These are phyloP conservation scores for Blastocystis sp. DNA, from an alignment of 352 stramenopile genomes.

Conservation along the genomic window DNA sequence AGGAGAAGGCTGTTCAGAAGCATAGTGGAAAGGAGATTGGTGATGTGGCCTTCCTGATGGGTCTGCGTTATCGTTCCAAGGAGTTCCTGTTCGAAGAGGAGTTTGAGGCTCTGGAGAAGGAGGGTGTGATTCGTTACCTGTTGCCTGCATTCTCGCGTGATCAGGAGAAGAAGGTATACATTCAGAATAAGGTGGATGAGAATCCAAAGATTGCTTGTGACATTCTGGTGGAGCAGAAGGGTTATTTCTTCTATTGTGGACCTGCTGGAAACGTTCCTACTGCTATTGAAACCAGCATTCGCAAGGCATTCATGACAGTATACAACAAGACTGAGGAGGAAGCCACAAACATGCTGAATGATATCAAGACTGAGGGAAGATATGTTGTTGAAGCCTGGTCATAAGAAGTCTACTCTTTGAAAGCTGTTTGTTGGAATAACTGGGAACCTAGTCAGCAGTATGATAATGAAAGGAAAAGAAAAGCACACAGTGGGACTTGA, in stretches of 20 bases:
- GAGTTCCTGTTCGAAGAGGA: conserved; percentile 91
- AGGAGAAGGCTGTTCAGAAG: conserved; percentile 76
- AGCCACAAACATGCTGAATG: conserved; percentile 20
- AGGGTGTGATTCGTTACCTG: conserved; percentile 75
- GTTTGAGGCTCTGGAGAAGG: conserved; percentile 74
- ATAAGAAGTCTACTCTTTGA: neutral
- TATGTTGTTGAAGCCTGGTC: conserved; percentile 57
- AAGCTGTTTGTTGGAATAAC: neutral
- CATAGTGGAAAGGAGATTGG: conserved; percentile 68
- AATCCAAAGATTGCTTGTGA: conserved; percentile 73
- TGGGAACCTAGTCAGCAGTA: no score
- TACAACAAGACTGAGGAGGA: conserved; percentile 42
- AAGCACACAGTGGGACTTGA: no score
- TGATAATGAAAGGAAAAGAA: no score
- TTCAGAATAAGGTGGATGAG: conserved; percentile 77
- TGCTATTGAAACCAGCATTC: conserved; percentile 8
- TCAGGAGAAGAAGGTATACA: conserved; percentile 80
- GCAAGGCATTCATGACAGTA: neutral
- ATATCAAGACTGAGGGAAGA: conserved; percentile 23
- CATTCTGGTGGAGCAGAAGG: conserved; percentile 73
- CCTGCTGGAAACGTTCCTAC: conserved; percentile 63
- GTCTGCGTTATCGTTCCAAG: conserved; percentile 78
- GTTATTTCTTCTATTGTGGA: conserved; percentile 77
- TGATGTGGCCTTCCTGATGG: conserved; percentile 83
- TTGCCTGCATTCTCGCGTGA: conserved; percentile 78